phyloP scores from a whole-genome alignment of 2,329 filamentous ascomycete genomes.

The Epichloe festucae region DNA sequence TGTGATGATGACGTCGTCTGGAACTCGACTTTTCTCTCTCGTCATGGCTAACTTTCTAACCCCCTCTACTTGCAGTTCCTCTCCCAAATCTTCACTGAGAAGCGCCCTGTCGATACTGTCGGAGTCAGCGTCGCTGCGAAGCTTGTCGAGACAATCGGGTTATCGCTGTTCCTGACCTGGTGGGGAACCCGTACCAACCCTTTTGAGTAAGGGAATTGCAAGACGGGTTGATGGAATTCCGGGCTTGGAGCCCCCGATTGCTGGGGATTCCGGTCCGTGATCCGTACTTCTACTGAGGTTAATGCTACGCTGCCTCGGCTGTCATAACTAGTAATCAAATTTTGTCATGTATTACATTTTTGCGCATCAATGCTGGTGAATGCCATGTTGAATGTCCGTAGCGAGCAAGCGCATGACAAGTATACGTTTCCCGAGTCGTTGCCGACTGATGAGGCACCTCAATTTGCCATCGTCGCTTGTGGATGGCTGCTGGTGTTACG shows the following conservation, averaged over 20 bases:
- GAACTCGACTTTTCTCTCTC: not conserved
- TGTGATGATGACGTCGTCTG: not conserved
- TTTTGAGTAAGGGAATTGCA: constrained; percentile 48
- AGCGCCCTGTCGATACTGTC: constrained; percentile 80
- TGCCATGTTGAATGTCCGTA: not conserved
- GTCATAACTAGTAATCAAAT: constrained; percentile 2
- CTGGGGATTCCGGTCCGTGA: not conserved
- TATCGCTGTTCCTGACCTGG: constrained; percentile 88
- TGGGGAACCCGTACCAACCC: constrained; percentile 95
- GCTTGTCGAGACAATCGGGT: constrained; percentile 82
- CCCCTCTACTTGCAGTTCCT: constrained; percentile 49
- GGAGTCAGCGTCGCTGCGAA: constrained; percentile 75
- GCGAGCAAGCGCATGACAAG: too few species aligned
- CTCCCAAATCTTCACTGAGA: constrained; percentile 77
- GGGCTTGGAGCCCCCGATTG: not conserved
- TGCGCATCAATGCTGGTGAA: not conserved
- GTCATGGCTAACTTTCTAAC: not conserved
- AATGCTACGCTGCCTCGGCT: not conserved
- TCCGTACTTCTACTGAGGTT: not conserved
- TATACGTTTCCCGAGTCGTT: too few species aligned
- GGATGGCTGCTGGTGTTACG: too few species aligned
- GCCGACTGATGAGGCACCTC: too few species aligned
- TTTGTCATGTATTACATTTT: not conserved
- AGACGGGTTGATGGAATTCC: not conserved
- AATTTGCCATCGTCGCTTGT: too few species aligned